Conservation (phyloP, 805 yeast genomes). For the Debaryomyces castellii region DNA sequence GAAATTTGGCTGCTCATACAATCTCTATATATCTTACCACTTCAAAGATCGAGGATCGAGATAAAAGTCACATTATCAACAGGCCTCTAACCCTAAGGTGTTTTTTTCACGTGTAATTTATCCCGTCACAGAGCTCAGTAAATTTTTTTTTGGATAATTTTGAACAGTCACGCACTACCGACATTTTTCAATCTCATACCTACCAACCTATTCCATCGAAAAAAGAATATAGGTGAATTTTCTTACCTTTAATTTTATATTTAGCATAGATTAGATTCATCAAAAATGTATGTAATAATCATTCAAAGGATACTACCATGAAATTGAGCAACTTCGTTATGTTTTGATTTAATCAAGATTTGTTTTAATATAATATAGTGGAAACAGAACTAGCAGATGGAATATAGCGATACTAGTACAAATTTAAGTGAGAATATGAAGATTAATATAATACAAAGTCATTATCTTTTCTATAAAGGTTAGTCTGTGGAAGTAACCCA, state of each 20-base stretch:
- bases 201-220: background rate
- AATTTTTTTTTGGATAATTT: background rate
- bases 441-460: too few relatives aligned
- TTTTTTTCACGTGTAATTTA: background rate
- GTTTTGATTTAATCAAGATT: too few relatives aligned
- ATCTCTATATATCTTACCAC: too few relatives aligned
- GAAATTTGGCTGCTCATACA: too few relatives aligned
- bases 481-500: too few relatives aligned
- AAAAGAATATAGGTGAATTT: background rate
- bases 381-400: too few relatives aligned
- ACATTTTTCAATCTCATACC: background rate
- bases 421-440: too few relatives aligned
- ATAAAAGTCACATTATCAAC: background rate
- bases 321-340: background rate
- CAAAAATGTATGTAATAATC: background rate
- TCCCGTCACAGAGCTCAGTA: background rate
- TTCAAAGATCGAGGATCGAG: too few relatives aligned
- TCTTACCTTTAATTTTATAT: background rate
- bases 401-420: too few relatives aligned
- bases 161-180: background rate
- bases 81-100: too few relatives aligned
- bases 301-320: background rate
- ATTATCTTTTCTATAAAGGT: too few relatives aligned
- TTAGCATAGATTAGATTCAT: slow-evolving; percentile 1
- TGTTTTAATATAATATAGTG: too few relatives aligned